Evolutionary conservation across 495 filamentous ascomycete species (phyloP).

Genomic region (Pyrenula massariospora): DNA sequence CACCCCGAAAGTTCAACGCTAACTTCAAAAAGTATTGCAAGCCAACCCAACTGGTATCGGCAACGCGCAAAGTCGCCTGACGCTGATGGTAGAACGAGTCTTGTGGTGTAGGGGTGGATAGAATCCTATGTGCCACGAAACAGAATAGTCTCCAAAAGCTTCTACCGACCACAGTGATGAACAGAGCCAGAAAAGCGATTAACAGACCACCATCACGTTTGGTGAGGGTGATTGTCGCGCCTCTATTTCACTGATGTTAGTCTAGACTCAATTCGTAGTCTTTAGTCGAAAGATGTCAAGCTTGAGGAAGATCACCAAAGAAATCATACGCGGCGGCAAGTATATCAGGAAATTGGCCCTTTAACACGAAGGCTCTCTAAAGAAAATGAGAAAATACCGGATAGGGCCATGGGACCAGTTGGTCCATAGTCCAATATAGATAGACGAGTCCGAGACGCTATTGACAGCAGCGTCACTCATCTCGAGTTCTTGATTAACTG

Average conservation of each 20-base stretch:
- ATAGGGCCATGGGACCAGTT: background rate
- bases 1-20: background rate
- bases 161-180: slow-evolving; percentile 4
- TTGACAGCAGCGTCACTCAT: background rate
- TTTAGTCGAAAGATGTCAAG: background rate
- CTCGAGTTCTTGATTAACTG: background rate
- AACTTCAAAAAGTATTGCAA: background rate
- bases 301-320: background rate
- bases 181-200: slow-evolving; percentile 11
- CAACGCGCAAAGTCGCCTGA: background rate
- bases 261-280: background rate
- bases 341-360: background rate
- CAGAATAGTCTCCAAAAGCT: slow-evolving; percentile 10
- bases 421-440: background rate
- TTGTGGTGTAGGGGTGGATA: background rate
- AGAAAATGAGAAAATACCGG: background rate
- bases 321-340: background rate
- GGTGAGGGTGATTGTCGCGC: slow-evolving; percentile 9
- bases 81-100: background rate
- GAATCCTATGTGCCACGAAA: background rate
- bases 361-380: background rate
- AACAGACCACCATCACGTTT: slow-evolving; percentile 3
- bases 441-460: background rate
- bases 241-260: background rate
- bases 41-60: background rate